Base-by-base conservation (phyloP, 805 yeast species). In the Yarrowia sp. region DNA sequence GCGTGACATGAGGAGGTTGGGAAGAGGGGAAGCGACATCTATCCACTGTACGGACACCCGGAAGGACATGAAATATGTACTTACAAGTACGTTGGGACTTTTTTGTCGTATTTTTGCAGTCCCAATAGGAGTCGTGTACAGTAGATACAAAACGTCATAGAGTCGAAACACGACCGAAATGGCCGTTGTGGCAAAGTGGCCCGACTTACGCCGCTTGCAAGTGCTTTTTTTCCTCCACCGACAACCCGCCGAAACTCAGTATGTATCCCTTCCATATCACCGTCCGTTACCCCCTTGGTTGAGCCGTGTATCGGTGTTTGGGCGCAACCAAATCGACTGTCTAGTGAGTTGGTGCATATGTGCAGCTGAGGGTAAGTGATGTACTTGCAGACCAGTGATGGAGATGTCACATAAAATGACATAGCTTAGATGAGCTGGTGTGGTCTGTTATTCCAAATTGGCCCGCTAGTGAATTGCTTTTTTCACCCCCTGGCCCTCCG, bases 11-110 rank as follows among this genome's bases (percentile, higher is more conserved):
- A 15, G 38, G 3, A 30, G 49, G 38, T 15, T 30, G 34, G 53
- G 38, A 13, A 24, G 55, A 49, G 55, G 55, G 55, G 55, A n/a
- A 33, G 24, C 40, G 53, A 47, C 53, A 47, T 47, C 53, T 1
- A 47, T 33, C 14, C 53, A 47, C 53, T 47, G 53, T 47, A 47
- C 53, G 55, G 55, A 49, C 55, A 34, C 40, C 55, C 55, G 55
- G 55, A 49, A 49, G 53, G 36, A 49, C 55, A 47, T 49, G n/a
- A 34, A 49, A 33, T 49, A 34, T 49, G 55, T 33, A n/a, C n/a
- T n/a, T n/a, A n/a, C n/a, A n/a, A n/a, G n/a, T n/a, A 49, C 12
- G 19, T 38, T 47, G 8, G 19, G 3, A 24, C 6, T 9, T 19
- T 17, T 30, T 15, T 6, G 7, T 46, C 38, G 38, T 15, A 33